Conservation (phyloP, 1,284 basidiomycete genomes). For the Moesziomyces sp. region DNA sequence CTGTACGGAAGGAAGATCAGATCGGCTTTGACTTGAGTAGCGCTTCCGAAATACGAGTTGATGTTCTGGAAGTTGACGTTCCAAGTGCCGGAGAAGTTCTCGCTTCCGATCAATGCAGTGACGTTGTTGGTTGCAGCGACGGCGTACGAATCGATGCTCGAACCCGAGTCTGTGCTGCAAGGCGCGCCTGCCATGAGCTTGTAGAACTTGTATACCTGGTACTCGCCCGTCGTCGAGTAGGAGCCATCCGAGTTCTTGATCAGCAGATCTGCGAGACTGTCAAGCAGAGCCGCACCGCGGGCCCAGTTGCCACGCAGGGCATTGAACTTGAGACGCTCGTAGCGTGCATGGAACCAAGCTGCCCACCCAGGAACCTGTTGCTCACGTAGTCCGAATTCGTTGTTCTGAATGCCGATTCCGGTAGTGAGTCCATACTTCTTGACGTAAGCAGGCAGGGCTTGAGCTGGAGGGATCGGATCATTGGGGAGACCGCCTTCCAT, state of each 20-base stretch:
- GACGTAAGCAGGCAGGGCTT: slow-evolving; percentile 17
- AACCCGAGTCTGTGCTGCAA: slow-evolving; percentile 13
- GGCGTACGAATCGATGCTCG: slow-evolving; percentile 16
- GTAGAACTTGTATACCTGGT: slow-evolving; percentile 12
- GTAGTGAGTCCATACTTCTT: slow-evolving; percentile 15
- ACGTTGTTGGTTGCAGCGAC: slow-evolving; percentile 10
- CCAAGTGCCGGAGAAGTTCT: slow-evolving; percentile 7
- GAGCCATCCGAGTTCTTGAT: slow-evolving; percentile 19
- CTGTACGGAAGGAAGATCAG: slow-evolving; percentile 10
- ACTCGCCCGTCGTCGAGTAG: slow-evolving; percentile 17
- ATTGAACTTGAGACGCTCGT: slow-evolving; percentile 27
- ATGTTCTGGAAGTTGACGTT: slow-evolving; percentile 16
- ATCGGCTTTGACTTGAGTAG: slow-evolving; percentile 7
- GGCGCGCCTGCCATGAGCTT: slow-evolving; percentile 13
- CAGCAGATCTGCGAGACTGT: slow-evolving; percentile 12
- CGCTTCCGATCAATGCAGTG: slow-evolving; percentile 11
- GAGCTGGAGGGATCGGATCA: slow-evolving; percentile 23
- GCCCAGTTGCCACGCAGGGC: slow-evolving; percentile 22
- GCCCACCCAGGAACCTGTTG: slow-evolving; percentile 20
- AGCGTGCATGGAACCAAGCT: slow-evolving; percentile 26
- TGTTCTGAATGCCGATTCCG: slow-evolving; percentile 26
- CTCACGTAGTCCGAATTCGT: slow-evolving; percentile 19
- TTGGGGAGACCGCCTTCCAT: slow-evolving; percentile 23
- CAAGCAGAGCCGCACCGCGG: slow-evolving; percentile 9
- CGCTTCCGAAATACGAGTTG: slow-evolving; percentile 9